Conservation (phyloP, 2,329 filamentous ascomycete genomes). For the Alternaria burnsii region DNA sequence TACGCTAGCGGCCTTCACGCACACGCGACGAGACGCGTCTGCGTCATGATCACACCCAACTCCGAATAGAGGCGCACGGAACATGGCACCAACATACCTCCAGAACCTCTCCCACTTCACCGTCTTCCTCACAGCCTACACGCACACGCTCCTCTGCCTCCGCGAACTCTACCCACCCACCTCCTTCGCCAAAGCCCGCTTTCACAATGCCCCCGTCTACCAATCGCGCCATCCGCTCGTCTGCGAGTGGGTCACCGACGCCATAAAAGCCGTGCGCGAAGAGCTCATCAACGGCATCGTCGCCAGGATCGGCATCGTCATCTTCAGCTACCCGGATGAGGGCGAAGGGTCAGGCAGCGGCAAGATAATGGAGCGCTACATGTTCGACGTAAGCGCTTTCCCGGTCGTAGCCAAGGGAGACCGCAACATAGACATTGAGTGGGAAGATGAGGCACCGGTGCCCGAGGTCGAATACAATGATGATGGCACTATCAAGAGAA, state of each 20-base stretch:
- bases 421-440: conserved; percentile 61
- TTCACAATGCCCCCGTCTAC: conserved; percentile 84
- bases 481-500: conserved; percentile 10
- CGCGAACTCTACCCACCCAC: conserved; percentile 78
- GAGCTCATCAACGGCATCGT: conserved; percentile 70
- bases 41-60: background rate
- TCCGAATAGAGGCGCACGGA: background rate
- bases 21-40: conserved; percentile 24
- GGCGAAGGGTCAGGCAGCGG: conserved; percentile 36
- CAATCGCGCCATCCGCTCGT: conserved; percentile 87
- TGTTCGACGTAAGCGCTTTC: conserved; percentile 67
- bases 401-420: conserved; percentile 59
- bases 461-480: conserved; percentile 17
- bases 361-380: conserved; percentile 66
- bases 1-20: conserved; percentile 11
- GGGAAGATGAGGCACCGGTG: conserved; percentile 25
- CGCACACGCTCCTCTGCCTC: conserved; percentile 87
- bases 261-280: conserved; percentile 73
- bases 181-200: conserved; percentile 80
- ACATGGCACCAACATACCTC: conserved; percentile 44
- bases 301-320: conserved; percentile 64
- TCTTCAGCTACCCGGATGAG: conserved; percentile 56
- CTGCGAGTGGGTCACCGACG: conserved; percentile 85
- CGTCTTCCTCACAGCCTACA: conserved; percentile 80
- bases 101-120: conserved; percentile 73